Conservation (phyloP, 192 early-diverging fungal species). For the Phycomyces blakesleeanus region DNA sequence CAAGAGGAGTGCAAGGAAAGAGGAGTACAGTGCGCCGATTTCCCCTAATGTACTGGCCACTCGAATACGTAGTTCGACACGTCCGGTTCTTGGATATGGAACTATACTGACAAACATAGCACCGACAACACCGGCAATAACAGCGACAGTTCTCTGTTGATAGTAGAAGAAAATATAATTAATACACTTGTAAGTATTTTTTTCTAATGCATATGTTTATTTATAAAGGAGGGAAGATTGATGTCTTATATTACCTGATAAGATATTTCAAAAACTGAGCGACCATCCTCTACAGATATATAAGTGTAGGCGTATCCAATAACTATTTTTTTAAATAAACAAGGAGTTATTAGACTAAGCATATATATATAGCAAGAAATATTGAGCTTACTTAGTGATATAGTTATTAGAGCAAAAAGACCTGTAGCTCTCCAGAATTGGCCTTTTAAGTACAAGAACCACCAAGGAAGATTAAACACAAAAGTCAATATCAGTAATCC, state of each 20-base stretch:
- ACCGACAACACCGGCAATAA: constrained; percentile 28
- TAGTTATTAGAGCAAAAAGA: constrained; percentile 34
- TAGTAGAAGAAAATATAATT: too few relatives aligned
- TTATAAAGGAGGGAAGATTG: neutral
- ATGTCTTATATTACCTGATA: constrained; percentile 6
- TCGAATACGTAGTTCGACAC: constrained; percentile 34
- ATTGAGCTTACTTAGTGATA: constrained; percentile 31
- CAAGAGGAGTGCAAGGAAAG: constrained; percentile 30
- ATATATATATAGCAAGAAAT: neutral
- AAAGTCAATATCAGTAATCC: constrained; percentile 23
- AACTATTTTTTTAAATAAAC: constrained; percentile 16
- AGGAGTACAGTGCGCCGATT: constrained; percentile 33
- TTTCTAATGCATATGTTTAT: too few relatives aligned
- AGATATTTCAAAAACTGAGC: constrained; percentile 20
- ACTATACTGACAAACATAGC: constrained; percentile 31
- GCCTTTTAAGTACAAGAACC: constrained; percentile 28
- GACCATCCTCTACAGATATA: neutral
- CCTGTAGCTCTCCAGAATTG: constrained; percentile 35
- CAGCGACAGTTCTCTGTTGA: constrained; percentile 26
- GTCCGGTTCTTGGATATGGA: constrained; percentile 31
- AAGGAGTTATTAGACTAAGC: neutral
- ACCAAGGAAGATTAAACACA: constrained; percentile 31
- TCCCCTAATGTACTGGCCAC: constrained; percentile 28
- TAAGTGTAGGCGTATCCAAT: constrained; percentile 24
- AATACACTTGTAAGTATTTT: neutral